Evolutionary conservation across 1,284 basidiomycete genomes (phyloP), one percentile per base, ranked within the genome.

Genomic region (Leccinum solheimii): DNA sequence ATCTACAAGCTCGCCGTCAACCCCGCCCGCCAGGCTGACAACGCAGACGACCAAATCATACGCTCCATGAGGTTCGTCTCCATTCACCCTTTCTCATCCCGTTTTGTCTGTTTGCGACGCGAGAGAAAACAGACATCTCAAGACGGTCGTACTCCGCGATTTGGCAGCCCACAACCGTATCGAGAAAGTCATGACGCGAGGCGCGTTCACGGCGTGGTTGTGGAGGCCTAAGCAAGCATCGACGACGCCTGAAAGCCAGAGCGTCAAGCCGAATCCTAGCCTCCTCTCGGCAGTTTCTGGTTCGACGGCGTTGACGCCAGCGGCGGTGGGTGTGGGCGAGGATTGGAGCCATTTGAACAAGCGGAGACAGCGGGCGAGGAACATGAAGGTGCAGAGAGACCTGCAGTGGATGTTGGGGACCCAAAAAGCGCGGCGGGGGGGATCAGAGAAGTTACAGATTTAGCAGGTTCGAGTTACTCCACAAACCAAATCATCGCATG

Each of bases 261-360:
- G 26, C 32, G 32, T 34, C 30, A 67, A 64, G 36, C 21, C 54
- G 5, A 48, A 19, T 6, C 11, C n/a, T 2, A 11, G 13, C 32
- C 11, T 34, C 3, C 11, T 57, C 0, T 14, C 58, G 23, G n/a
- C 49, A 0, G 16, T 32, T 0, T 11, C 34, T 52, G 63, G 13
- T 57, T 62, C 60, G 60, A 71, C 14, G 62, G 70, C 61, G 57
- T 61, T 58, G 55, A 66, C 60, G 50, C 71, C 64, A 5, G 67
- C 64, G 21, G 80, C 81, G 36, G 81, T 86, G 3, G 85, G 82
- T 2, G 79, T 81, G 1, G 82, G 79, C 2, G 80, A 79, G 61
- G 85, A 88, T 63, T 80, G 78, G 72, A 76, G 77, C 7, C 85
- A 88, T 68, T 71, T 88, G 61, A 88, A 80, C 73, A 81, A 76